Evolutionary conservation across 768 basidiomycete genomes (phyloP).

Genomic region (Pulveroboletus ravenelii): DNA sequence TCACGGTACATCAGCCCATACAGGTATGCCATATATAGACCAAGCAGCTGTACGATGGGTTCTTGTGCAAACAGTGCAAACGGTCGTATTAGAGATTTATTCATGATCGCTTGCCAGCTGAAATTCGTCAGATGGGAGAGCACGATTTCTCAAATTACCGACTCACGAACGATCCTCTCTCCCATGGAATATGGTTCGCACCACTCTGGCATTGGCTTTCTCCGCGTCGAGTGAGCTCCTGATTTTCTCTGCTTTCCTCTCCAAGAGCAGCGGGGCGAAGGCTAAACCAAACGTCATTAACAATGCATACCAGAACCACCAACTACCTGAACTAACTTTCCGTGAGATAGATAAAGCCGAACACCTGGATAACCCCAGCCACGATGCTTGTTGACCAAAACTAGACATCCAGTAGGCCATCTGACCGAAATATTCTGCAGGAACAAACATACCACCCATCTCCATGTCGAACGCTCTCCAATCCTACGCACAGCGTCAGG

Average conservation of each 20-base stretch:
- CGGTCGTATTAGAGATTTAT: constrained; percentile 57
- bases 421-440: background rate
- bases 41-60: constrained; percentile 64
- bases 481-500: constrained; percentile 34
- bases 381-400: constrained; percentile 67
- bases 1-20: constrained; percentile 59
- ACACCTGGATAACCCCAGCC: constrained; percentile 48
- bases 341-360: constrained; percentile 53
- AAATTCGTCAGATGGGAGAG: background rate
- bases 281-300: constrained; percentile 21
- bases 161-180: constrained; percentile 42
- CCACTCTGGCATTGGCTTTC: constrained; percentile 33
- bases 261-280: constrained; percentile 33
- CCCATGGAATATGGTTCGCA: constrained; percentile 47
- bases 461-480: constrained; percentile 59
- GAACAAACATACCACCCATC: constrained; percentile 55
- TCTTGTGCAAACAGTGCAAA: constrained; percentile 58
- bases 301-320: background rate
- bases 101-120: constrained; percentile 52
- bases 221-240: constrained; percentile 44
- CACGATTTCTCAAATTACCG: background rate
- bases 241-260: constrained; percentile 48
- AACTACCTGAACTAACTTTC: constrained; percentile 48
- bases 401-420: constrained; percentile 21
- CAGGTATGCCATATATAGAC: constrained; percentile 63